phyloP scores from a whole-genome alignment of 2,329 filamentous ascomycete species.

The Stromatinia cepivora region DNA sequence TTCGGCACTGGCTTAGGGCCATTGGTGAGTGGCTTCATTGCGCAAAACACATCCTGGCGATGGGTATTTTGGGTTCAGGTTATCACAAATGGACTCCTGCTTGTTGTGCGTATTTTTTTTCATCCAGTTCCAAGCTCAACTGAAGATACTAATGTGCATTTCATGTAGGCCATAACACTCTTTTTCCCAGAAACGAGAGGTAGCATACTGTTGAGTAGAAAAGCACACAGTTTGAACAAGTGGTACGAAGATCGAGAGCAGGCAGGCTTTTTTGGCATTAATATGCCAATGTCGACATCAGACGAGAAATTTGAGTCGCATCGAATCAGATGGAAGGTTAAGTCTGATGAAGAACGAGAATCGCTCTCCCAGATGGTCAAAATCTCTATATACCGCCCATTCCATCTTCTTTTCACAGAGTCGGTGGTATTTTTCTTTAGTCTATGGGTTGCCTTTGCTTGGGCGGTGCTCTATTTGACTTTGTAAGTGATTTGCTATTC shows the following conservation, averaged over 20 bases:
- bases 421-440: constrained; percentile 84
- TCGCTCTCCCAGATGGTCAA: constrained; percentile 68
- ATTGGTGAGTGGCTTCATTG: constrained; percentile 68
- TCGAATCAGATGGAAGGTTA: constrained; percentile 77
- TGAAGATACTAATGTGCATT: neutral
- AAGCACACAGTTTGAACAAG: constrained; percentile 69
- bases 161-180: constrained; percentile 53
- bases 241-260: constrained; percentile 77
- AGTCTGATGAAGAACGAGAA: constrained; percentile 73
- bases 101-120: constrained; percentile 44
- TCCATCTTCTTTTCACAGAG: constrained; percentile 73
- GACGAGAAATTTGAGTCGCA: constrained; percentile 41
- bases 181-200: constrained; percentile 83
- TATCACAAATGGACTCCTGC: constrained; percentile 64
- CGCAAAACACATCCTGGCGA: constrained; percentile 68
- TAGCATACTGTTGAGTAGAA: constrained; percentile 74
- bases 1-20: constrained; percentile 80
- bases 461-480: constrained; percentile 84
- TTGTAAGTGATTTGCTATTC: constrained; percentile 47
- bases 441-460: constrained; percentile 85
- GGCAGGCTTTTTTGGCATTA: constrained; percentile 51
- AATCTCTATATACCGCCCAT: constrained; percentile 74
- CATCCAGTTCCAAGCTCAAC: neutral
- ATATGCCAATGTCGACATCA: constrained; percentile 43
- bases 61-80: constrained; percentile 90